Base-by-base conservation (phyloP, 2,329 filamentous ascomycete species). In the Drechslerella stenobrocha region DNA sequence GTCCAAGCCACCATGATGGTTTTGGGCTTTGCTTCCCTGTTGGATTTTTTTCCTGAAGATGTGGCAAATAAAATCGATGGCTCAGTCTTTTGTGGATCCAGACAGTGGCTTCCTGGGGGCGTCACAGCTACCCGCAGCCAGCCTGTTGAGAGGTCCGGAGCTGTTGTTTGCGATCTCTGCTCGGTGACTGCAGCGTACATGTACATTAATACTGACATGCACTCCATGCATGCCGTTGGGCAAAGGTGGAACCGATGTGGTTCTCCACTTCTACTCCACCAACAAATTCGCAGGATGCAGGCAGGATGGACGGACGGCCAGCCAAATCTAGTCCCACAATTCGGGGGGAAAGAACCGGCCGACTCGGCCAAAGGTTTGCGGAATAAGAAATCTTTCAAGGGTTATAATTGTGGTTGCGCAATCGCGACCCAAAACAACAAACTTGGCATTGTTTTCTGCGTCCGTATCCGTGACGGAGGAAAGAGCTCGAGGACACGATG, bases 61-160 rank as follows among this genome's bases (percentile, higher is more conserved):
- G 61, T 66, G 53, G 61, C 61, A 66, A 66, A 66, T 52, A 30
- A 52, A n/a, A n/a, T n/a, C n/a, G n/a, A n/a, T n/a, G n/a, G n/a
- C n/a, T n/a, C n/a, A n/a, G n/a, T n/a, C n/a, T n/a, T n/a, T n/a
- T n/a, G n/a, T n/a, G n/a, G n/a, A n/a, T n/a, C n/a, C n/a, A n/a
- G n/a, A n/a, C n/a, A n/a, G n/a, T n/a, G n/a, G n/a, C n/a, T n/a
- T n/a, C n/a, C n/a, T n/a, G n/a, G 37, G 34, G 37, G 37, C 37
- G 37, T 42, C 37, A 42, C 37, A 42, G 37, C 37, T 42, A 18
- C 37, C 37, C 37, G n/a, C 9, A 20, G 15, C 37, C 37, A 5
- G 15, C 3, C 37, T 7, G 18, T 18, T 20, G 37, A 42, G 18
- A 42, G 37, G 37, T 20, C 15, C 3, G 15, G 9, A 18, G 2